These are phyloP conservation scores for Chlamydomonas sp. DNA, from an alignment of 139 green algal genomes.

Conservation along the genomic window DNA sequence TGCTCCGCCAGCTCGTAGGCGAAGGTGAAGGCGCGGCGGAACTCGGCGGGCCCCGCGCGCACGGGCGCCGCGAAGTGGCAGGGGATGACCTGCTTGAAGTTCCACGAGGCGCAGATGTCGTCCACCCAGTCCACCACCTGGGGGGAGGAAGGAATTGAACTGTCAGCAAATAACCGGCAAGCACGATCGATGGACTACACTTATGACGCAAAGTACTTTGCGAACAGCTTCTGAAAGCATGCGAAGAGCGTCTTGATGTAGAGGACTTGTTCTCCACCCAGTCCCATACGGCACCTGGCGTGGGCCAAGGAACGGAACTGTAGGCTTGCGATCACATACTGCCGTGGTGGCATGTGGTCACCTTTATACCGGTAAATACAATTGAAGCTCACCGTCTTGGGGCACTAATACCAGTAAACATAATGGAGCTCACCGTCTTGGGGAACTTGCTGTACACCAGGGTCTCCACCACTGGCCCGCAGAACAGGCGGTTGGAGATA, in stretches of 20 bases:
- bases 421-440: conserved; percentile 52
- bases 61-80: conserved; percentile 92
- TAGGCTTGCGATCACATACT: too few species aligned
- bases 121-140: conserved; percentile 84
- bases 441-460: conserved; percentile 91
- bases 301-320: too few species aligned
- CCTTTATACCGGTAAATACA: too few species aligned
- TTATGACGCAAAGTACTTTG: too few species aligned
- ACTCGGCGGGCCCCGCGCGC: conserved; percentile 45
- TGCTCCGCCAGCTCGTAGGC: conserved; percentile 35
- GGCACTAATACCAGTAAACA: conserved; percentile 48
- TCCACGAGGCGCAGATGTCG: conserved; percentile 79
- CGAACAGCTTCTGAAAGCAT: too few species aligned
- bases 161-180: too few species aligned
- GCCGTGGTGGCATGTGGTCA: too few species aligned
- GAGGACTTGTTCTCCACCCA: too few species aligned
- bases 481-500: conserved; percentile 80
- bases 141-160: not conserved
- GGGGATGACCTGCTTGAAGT: conserved; percentile 90
- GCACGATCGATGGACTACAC: too few species aligned
- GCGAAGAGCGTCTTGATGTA: too few species aligned
- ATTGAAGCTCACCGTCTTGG: conserved; percentile 34
- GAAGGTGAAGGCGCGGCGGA: conserved; percentile 60
- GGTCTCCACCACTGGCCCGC: conserved; percentile 88
- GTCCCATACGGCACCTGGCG: too few species aligned